Conservation (phyloP, 345 rosid species). For the Schrenkiella parvula region DNA sequence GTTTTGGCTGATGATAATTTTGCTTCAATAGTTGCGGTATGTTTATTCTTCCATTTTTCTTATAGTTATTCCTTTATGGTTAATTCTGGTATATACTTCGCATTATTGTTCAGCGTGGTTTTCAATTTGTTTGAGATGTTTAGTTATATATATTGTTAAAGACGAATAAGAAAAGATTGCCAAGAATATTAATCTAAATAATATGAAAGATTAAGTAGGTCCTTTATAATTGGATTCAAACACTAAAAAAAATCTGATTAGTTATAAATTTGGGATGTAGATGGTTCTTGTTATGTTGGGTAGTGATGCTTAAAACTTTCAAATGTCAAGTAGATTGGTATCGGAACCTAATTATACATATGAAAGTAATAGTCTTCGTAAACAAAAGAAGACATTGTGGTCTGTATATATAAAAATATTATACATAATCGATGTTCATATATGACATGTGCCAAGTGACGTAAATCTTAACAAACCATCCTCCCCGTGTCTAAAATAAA, state of each 20-base stretch:
- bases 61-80: conserved; percentile 1
- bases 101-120: background rate
- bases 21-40: conserved; percentile 95
- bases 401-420: background rate
- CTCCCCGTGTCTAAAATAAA: background rate
- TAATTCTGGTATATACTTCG: conserved; percentile 8
- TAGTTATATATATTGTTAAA: background rate
- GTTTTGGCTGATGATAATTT: conserved; percentile 99
- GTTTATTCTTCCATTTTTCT: conserved; percentile 20
- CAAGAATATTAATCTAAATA: background rate
- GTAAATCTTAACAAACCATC: background rate
- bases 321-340: background rate
- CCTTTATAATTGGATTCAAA: background rate
- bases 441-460: background rate
- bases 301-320: background rate
- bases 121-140: background rate
- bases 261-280: background rate
- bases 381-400: background rate
- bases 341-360: background rate
- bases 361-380: background rate
- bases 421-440: background rate
- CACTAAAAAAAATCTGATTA: background rate
- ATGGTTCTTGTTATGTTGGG: background rate
- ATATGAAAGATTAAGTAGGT: background rate
- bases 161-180: background rate